Conservation (phyloP, 495 filamentous ascomycete genomes). For the Pseudevernia furfuracea region DNA sequence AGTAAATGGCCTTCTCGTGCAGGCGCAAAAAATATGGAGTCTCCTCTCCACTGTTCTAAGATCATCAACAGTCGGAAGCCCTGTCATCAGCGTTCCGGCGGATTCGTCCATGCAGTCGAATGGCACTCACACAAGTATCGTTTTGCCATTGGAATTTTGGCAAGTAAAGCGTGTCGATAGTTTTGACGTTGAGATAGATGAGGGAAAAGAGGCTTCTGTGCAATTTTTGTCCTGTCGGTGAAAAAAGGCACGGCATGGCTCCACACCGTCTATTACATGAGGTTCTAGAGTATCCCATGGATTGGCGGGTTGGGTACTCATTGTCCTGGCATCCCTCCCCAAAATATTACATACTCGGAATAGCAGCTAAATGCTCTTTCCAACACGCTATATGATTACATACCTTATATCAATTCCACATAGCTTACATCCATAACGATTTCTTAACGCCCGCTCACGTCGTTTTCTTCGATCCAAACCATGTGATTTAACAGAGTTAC, state of each 20-base stretch:
- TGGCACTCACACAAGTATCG: neutral
- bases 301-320: no score
- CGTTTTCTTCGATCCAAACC: no score
- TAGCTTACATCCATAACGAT: no score
- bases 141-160: conserved; percentile 1
- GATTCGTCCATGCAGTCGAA: neutral
- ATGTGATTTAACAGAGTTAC: no score
- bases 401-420: no score
- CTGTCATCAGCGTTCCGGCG: neutral
- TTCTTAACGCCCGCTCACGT: no score
- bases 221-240: neutral
- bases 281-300: no score
- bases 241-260: neutral
- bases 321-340: no score
- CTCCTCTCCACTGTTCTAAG: neutral
- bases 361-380: no score
- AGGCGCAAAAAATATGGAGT: neutral
- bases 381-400: no score
- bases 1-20: neutral
- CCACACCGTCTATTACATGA: neutral
- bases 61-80: neutral
- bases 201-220: neutral
- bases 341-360: no score
- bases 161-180: conserved; percentile 1
- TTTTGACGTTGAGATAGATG: neutral